These are phyloP conservation scores for Coccinonectria pachysandricola DNA, from an alignment of 2,329 filamentous ascomycete species.

Conservation along the genomic window DNA sequence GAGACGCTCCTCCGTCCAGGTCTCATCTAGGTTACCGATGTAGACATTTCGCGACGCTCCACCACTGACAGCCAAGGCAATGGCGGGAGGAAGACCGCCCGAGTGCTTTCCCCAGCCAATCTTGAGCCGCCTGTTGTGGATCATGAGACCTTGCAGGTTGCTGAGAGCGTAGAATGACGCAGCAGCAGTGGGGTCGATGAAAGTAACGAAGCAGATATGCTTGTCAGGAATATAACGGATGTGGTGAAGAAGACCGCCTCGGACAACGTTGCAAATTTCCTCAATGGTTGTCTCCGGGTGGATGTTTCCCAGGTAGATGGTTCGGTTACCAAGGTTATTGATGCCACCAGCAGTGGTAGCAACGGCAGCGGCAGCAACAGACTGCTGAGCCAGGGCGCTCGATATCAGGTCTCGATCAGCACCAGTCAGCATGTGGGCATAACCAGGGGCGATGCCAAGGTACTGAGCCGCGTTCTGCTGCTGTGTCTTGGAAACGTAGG, in stretches of 20 bases:
- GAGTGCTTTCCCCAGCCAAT: conserved; percentile 99
- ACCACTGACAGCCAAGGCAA: conserved; percentile 89
- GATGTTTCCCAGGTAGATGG: conserved; percentile 96
- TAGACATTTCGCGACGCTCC: conserved; percentile 98
- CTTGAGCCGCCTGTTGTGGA: conserved; percentile 94
- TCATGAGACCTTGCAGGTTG: conserved; percentile 97
- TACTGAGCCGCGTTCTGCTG: conserved; percentile 99
- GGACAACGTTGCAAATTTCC: conserved; percentile 98
- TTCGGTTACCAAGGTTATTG: conserved; percentile 94
- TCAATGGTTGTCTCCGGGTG: conserved; percentile 98
- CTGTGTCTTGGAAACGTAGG: conserved; percentile 98
- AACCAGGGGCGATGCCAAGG: conserved; percentile 89
- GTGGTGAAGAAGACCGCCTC: conserved; percentile 89
- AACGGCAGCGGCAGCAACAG: conserved; percentile 90
- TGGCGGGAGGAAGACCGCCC: conserved; percentile 86
- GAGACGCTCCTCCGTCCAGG: conserved; percentile 91
- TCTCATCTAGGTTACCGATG: conserved; percentile 93
- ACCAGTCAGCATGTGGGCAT: conserved; percentile 91
- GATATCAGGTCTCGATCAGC: conserved; percentile 95
- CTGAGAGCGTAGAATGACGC: conserved; percentile 96
- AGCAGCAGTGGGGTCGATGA: conserved; percentile 95
- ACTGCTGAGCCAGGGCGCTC: conserved; percentile 92
- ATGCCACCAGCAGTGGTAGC: conserved; percentile 94
- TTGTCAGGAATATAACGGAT: conserved; percentile 99
- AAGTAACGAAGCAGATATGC: conserved; percentile 99